Percentiles rank a stretch among this genome's conserved stretches.
These are phyloP conservation scores for Aureobasidium sp. DNA, from an alignment of 2,329 filamentous ascomycete genomes.

Conservation along the genomic window DNA sequence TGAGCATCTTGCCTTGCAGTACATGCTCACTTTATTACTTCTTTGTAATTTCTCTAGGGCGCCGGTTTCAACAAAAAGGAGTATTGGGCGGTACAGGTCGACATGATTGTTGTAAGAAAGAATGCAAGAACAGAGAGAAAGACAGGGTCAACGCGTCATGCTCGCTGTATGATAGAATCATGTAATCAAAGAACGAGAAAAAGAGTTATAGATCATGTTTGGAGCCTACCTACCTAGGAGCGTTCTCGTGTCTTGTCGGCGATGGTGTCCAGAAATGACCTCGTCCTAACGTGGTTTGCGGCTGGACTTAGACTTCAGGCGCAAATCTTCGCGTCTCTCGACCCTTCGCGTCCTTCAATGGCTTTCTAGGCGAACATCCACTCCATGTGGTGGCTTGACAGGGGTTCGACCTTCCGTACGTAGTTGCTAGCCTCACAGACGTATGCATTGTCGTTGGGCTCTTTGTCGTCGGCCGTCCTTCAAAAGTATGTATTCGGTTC, in stretches of 20 bases:
- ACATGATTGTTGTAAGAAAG: constrained; percentile 14
- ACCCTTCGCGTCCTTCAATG: not conserved
- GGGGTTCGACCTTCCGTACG: not conserved
- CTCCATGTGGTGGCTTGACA: not conserved
- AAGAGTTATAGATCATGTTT: not conserved
- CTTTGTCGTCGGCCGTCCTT: not conserved
- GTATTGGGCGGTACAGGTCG: constrained; percentile 5
- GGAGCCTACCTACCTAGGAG: not conserved
- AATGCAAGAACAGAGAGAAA: constrained; percentile 2
- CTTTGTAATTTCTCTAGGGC: constrained; percentile 13
- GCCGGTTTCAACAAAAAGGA: constrained; percentile 5
- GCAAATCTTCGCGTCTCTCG: not conserved
- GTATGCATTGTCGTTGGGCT: not conserved
- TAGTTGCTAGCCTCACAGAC: not conserved
- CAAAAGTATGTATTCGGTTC: not conserved
- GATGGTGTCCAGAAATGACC: not conserved
- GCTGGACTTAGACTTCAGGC: not conserved
- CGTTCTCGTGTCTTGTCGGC: not conserved
- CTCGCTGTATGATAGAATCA: constrained; percentile 15
- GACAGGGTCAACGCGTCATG: constrained; percentile 6
- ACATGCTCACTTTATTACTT: constrained; percentile 7
- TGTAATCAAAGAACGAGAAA: constrained; percentile 15
- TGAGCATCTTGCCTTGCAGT: not conserved
- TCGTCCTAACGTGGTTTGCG: not conserved
- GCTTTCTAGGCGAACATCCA: not conserved